Evolutionary conservation across 345 rosid species (phyloP).

Genomic region (Hibiscus mutabilis): DNA sequence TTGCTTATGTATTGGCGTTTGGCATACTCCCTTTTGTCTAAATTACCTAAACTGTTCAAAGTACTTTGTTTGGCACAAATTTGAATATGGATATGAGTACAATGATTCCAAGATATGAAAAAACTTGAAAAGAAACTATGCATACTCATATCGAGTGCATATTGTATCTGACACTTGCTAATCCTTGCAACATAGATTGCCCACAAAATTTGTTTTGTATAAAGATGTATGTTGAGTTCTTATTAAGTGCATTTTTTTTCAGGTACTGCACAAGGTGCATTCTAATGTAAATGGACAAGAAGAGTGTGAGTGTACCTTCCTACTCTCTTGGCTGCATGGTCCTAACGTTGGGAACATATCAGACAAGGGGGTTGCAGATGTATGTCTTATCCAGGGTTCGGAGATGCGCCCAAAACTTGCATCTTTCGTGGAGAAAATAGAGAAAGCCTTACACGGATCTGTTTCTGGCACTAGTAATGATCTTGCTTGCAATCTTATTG

Average conservation of each 20-base stretch:
- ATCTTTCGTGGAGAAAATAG: constrained; percentile 22
- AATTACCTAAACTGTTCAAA: no score
- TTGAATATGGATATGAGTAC: no score
- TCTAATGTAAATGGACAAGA: constrained; percentile 29
- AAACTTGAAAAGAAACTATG: no score
- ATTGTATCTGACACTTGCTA: no score
- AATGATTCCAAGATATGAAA: no score
- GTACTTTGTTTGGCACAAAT: no score
- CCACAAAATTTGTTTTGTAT: background rate
- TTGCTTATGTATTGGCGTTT: background rate
- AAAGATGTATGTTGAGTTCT: background rate
- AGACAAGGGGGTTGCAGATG: constrained; percentile 26
- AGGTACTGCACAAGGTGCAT: constrained; percentile 31
- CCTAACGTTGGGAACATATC: constrained; percentile 13
- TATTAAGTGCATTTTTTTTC: background rate
- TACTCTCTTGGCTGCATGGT: constrained; percentile 41
- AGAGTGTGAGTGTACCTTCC: constrained; percentile 33
- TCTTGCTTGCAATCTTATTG: background rate
- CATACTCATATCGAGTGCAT: background rate
- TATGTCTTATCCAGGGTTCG: constrained; percentile 25
- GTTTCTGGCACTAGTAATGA: background rate
- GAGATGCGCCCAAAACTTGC: constrained; percentile 11
- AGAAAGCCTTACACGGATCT: background rate
- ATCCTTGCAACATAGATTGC: background rate
- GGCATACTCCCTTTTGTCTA: background rate